Base-by-base conservation (phyloP, 2,329 filamentous ascomycete genomes). In the Ophiosphaerella korrae region DNA sequence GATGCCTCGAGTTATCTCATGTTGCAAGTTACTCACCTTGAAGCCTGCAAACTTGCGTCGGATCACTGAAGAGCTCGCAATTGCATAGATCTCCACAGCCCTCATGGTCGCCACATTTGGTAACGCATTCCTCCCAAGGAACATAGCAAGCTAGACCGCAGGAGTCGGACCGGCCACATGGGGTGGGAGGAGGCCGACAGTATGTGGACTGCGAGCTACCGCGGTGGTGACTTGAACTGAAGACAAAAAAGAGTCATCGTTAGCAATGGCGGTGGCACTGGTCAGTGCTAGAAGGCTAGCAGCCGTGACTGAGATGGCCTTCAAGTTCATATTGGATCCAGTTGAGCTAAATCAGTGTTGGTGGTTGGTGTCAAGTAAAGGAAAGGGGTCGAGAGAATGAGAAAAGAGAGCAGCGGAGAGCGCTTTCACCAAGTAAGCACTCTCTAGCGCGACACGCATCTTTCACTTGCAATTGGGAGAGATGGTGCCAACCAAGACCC, bases 281-380 rank as follows among this genome's bases (percentile, higher is more conserved):
- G 12, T 31, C 18, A 47, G 29, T 12, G 26, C 45, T n/a, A 47
- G 11, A 14, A 41, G 31, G 45, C 45, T 37, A 13, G 36, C 18
- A 31, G 31, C 36, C 26, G 21, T 29, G 29, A 47, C 29, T 7
- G 24, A 7, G 31, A 34, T 11, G 37, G 26, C 11, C n/a, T 16
- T 35, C 37, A 41, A 41, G 24, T 33, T 33, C 45, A 46, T 46
- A 23, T n/a, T 40, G n/a, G 35, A 14, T 35, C 14, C 35, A 18
- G 35, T 16, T 38, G 35, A 37, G 35, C 11, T n/a, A 34, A 21
- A 21, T 21, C 18, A 21, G 18, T 21, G 18, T 21, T 4, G 18
- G 18, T 21, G 18, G 18, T 21, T 21, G 18, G 1, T 21, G 18
- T 21, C 18, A 21, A 21, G 18, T 21, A 21, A 21, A 21, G 5